These are phyloP conservation scores for Melastoma malabathricum DNA, from an alignment of 345 rosid genomes.

Conservation along the genomic window DNA sequence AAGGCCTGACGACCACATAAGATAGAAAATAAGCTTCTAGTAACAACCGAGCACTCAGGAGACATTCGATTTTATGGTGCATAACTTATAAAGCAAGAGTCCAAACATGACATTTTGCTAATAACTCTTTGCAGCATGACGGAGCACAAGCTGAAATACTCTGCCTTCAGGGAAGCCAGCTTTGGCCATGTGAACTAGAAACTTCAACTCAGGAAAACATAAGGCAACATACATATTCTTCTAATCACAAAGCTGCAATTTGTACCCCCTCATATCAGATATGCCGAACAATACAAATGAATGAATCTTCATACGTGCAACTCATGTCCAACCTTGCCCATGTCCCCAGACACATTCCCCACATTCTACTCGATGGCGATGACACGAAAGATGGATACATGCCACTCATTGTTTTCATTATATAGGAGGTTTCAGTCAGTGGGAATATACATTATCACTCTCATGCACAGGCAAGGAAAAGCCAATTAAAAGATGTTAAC, in stretches of 20 bases:
- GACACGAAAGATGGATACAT: too few relatives aligned
- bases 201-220: too few relatives aligned
- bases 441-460: conserved; percentile 3
- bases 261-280: too few relatives aligned
- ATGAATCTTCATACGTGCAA: too few relatives aligned
- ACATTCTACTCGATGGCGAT: too few relatives aligned
- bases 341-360: too few relatives aligned
- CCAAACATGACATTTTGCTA: not conserved
- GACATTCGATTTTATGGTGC: too few relatives aligned
- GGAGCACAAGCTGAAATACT: conserved; percentile 77
- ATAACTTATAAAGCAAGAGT: not conserved
- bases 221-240: too few relatives aligned
- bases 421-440: not conserved
- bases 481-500: not conserved
- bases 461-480: not conserved
- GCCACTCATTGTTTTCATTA: not conserved
- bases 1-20: conserved; percentile 71
- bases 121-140: conserved; percentile 43
- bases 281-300: too few relatives aligned
- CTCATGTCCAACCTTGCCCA: too few relatives aligned
- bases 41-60: too few relatives aligned
- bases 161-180: conserved; percentile 84
- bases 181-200: conserved; percentile 93
- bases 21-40: not conserved
- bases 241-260: too few relatives aligned